Evolutionary conservation across 176 grass and related monocot genomes (phyloP).

Genomic region (Elaeis guineensis): DNA sequence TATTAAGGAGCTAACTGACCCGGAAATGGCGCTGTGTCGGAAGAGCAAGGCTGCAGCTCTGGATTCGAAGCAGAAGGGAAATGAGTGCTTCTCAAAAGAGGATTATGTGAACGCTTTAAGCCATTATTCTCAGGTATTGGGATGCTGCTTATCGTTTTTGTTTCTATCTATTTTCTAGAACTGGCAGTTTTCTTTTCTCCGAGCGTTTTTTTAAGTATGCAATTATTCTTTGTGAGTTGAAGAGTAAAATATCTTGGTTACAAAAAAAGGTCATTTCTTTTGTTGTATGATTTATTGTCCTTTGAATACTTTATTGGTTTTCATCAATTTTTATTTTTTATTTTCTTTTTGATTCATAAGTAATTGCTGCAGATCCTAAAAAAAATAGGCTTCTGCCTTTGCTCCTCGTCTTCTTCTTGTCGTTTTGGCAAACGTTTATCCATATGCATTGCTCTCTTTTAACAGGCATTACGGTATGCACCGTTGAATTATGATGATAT

Average conservation of each 20-base stretch:
- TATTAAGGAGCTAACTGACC: slow-evolving; percentile 51
- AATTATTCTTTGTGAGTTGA: no score
- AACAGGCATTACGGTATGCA: slow-evolving; percentile 54
- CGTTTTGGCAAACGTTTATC: not conserved
- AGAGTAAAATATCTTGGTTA: no score
- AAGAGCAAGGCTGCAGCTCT: slow-evolving; percentile 48
- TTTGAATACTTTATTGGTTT: no score
- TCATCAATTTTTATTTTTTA: not conserved
- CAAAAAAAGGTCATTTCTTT: no score
- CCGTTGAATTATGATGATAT: slow-evolving; percentile 33
- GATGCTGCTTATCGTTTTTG: not conserved
- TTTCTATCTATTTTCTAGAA: not conserved
- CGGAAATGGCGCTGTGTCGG: slow-evolving; percentile 57
- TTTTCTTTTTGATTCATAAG: not conserved
- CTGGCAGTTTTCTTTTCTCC: no score
- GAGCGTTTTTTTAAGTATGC: no score
- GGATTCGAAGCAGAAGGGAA: slow-evolving; percentile 63
- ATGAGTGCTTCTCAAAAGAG: slow-evolving; percentile 53
- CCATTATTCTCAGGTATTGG: slow-evolving; percentile 70
- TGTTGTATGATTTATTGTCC: no score
- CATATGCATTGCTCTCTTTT: slow-evolving; percentile 19
- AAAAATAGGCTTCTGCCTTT: not conserved
- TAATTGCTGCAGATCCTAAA: no score
- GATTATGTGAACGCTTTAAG: slow-evolving; percentile 50
- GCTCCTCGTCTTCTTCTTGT: slow-evolving; percentile 1